Base-by-base conservation (phyloP, 1,284 basidiomycete species). In the Cystobasidiaceae sp. region DNA sequence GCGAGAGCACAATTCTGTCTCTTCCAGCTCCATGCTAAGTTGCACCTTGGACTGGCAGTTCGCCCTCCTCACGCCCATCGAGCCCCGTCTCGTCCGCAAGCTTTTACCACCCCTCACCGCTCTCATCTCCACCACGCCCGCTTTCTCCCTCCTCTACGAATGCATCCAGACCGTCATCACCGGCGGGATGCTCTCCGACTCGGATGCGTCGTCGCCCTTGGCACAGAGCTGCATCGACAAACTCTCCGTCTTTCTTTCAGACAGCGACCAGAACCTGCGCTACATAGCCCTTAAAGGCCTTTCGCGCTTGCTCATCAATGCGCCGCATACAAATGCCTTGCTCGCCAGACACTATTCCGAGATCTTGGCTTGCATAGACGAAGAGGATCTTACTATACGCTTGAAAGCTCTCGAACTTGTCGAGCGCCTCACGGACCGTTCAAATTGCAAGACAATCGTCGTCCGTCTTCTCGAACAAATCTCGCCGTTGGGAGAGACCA, bases 121-220 rank as follows among this genome's bases (percentile, higher is more conserved):
- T 62, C 84, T 98, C 63, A 98, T 99, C 67, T 88, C 90, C 0
- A 97, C 90, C 0, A 98, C 96, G 0, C 87, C 90, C 0, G 96
- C 96, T 0, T 96, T 98, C 66, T 96, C 91, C 19, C 80, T 99
- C 23, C 79, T 98, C 7, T 98, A 98, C 77, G 96, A 99, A 79
- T 98, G 94, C 77, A 94, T 99, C 0, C 89, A 93, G 73, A 97
- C 96, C 1, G 94, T 93, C 73, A 97, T 98, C 72, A 92, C 90
- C 13, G 94, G 96, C 9, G 92, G 90, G 4, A 97, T 99, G 92
- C 82, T 98, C 7, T 68, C 56, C 32, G 19, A 48, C 19, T 46
- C 56, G 27, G 68, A 68, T 37, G 56, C 64, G 25, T 51, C 50
- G n/a, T 39, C 68, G 2, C 33, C 86, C 2, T 80, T 98, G 41